Evolutionary conservation across 108 stramenopile species (phyloP), one percentile per base, ranked within the genome.

Genomic region (Skeletonema potamos): DNA sequence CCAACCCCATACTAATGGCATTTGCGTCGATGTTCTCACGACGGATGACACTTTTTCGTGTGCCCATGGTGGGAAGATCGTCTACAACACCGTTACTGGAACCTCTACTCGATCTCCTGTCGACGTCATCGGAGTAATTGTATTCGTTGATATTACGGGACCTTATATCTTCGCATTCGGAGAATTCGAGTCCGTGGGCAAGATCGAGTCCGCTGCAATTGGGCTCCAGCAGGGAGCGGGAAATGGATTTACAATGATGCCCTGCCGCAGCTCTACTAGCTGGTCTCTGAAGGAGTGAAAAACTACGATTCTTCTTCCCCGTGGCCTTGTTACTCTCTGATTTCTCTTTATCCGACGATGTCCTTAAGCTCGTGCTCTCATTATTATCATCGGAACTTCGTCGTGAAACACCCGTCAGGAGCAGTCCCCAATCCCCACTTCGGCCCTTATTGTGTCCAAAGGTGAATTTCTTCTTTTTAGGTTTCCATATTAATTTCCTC

Each of bases 1-100:
- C 68, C 27, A 81, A 48, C 12, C 79, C 79, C 70, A 81, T 70
- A 11, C 32, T 61, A 24, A 81, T 29, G 15, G 68, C 46, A 7
- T 22, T 70, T 10, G 34, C 58, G 44, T 81, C 41, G 36, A 81
- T 22, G 18, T 70, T 61, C 15, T 22, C 36, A 2, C 79, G 74
- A 30, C 79, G 79, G 20, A 51, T 4, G 22, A 51, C 22, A 22
- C 48, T 51, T 24, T 51, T 51, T 51, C 48, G 48, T 51, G 48
- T 22, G 48, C 48, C 8, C 43, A 44, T 0, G 20, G 48, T 8
- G 17, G 43, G 0, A 5, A 18, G 0, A 11, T 44, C 43, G 5
- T 51, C 48, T 51, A 20, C 9, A 24, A 6, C 22, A 51, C 15
- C 20, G n/a, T n/a, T 10, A 10, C 39, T 51, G 22, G 43, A 44